Evolutionary conservation across 495 filamentous ascomycete species (phyloP).

Genomic region (Glonium stellatum): DNA sequence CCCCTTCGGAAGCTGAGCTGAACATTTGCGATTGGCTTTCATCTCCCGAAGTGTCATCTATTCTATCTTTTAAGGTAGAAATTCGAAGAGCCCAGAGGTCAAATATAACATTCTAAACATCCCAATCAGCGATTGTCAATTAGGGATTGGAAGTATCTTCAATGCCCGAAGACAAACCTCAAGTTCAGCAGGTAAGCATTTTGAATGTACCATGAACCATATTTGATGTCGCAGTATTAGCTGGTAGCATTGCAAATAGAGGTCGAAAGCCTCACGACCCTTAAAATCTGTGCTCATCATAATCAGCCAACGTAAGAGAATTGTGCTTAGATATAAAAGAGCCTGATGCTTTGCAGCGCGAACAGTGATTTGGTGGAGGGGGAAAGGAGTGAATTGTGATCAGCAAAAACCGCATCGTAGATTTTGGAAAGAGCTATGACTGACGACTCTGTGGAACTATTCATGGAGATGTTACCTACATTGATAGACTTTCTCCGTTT

Average conservation of each 20-base stretch:
- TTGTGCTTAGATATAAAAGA: background rate
- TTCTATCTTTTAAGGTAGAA: slow-evolving; percentile 40
- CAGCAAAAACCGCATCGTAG: background rate
- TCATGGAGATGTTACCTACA: slow-evolving; percentile 13
- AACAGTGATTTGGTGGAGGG: no score
- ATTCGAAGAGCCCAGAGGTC: slow-evolving; percentile 67
- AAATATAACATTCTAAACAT: slow-evolving; percentile 45
- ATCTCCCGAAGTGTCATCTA: slow-evolving; percentile 29
- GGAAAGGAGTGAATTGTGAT: background rate
- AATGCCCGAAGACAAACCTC: slow-evolving; percentile 39
- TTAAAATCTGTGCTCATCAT: slow-evolving; percentile 22
- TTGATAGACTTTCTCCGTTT: slow-evolving; percentile 40
- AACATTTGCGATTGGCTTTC: slow-evolving; percentile 37
- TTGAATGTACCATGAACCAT: slow-evolving; percentile 52
- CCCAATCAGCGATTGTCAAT: background rate
- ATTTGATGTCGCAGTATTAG: slow-evolving; percentile 75
- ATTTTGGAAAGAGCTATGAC: no score
- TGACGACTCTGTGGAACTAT: background rate
- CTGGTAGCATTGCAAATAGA: slow-evolving; percentile 81
- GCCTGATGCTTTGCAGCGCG: no score
- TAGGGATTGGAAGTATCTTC: no score
- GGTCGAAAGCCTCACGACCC: slow-evolving; percentile 59
- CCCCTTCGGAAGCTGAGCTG: slow-evolving; percentile 45
- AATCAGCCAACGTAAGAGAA: background rate
- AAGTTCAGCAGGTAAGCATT: slow-evolving; percentile 56